phyloP scores from a whole-genome alignment of 2,329 filamentous ascomycete species.

The Fusarium euwallaceae region DNA sequence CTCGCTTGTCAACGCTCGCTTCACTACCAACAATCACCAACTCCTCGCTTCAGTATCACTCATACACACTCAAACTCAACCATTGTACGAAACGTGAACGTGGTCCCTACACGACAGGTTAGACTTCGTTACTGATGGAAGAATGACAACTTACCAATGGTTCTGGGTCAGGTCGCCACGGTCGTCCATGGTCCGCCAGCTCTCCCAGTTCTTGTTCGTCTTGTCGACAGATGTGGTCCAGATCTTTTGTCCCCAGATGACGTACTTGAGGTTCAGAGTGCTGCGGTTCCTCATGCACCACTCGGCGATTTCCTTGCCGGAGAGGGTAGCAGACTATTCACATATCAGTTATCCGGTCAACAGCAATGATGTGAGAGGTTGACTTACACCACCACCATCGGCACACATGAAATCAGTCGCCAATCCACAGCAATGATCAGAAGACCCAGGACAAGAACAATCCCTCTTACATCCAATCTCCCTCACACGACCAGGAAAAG shows the following conservation, averaged over 20 bases:
- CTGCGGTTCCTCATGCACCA: conserved; percentile 62
- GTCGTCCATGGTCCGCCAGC: conserved; percentile 60
- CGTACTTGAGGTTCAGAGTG: conserved; percentile 59
- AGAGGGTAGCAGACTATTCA: conserved; percentile 51
- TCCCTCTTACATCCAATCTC: conserved; percentile 52
- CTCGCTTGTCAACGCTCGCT: not conserved
- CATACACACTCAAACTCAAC: not conserved
- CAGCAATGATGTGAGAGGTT: too few relatives aligned
- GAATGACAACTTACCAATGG: conserved; percentile 53
- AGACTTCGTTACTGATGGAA: not conserved
- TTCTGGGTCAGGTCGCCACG: conserved; percentile 57
- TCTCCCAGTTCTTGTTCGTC: conserved; percentile 54
- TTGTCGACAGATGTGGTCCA: conserved; percentile 56
- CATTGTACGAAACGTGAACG: conserved; percentile 47
- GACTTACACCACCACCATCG: conserved; percentile 54
- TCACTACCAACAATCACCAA: not conserved
- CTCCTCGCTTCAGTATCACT: not conserved
- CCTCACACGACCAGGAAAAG: conserved; percentile 53
- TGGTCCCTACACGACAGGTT: conserved; percentile 40
- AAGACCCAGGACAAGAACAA: conserved; percentile 50
- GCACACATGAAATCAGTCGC: conserved; percentile 56
- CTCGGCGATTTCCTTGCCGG: conserved; percentile 60
- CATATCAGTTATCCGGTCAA: not conserved
- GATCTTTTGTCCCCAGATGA: conserved; percentile 65
- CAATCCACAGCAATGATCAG: conserved; percentile 55